Evolutionary conservation across 176 grass and related monocot species (phyloP).

Genomic region (Triticum timopheevii): DNA sequence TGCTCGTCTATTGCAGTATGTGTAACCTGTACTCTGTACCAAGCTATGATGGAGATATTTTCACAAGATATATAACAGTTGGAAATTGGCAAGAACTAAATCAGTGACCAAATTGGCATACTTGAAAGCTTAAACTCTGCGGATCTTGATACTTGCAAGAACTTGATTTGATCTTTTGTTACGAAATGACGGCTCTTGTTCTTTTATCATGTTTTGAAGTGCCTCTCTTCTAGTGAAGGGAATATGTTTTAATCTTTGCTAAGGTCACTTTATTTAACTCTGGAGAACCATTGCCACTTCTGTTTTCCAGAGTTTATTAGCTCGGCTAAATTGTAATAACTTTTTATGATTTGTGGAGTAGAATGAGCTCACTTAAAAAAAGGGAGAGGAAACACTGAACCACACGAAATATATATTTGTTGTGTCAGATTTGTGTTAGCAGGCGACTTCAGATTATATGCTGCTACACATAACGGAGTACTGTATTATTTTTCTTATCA

Average conservation of each 20-base stretch:
- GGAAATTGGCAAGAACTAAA: not conserved
- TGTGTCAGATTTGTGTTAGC: not conserved
- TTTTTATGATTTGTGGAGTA: not conserved
- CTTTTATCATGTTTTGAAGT: not conserved
- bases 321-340: not conserved
- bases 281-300: not conserved
- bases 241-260: not conserved
- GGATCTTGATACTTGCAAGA: not conserved
- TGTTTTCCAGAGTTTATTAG: not conserved
- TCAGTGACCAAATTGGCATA: not conserved
- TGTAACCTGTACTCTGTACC: not conserved
- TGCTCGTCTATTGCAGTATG: not conserved
- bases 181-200: not conserved
- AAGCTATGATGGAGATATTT: not conserved
- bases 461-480: not conserved
- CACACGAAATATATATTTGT: not conserved
- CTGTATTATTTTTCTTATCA: not conserved
- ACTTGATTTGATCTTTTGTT: not conserved
- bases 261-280: not conserved
- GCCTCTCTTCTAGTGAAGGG: not conserved
- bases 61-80: not conserved
- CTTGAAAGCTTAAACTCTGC: not conserved
- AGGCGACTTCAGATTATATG: not conserved
- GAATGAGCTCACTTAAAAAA: not conserved
- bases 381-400: not conserved